phyloP scores from a whole-genome alignment of 176 grass and related monocot species.

The Coix lacrymajobi region DNA sequence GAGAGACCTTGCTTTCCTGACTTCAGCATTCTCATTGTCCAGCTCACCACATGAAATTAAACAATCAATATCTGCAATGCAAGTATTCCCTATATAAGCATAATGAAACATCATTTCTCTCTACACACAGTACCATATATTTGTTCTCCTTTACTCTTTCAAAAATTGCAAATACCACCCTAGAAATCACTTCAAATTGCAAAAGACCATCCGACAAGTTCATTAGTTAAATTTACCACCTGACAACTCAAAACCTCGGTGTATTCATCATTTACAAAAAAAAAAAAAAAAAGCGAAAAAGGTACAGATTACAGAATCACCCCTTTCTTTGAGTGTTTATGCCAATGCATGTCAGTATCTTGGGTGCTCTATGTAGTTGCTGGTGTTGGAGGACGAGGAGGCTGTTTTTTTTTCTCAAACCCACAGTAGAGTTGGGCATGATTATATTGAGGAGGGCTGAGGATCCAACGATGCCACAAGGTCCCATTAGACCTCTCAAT shows the following conservation, averaged over 20 bases:
- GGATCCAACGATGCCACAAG: background rate
- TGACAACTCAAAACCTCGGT: background rate
- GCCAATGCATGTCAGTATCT: background rate
- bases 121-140: background rate
- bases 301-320: background rate
- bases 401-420: background rate
- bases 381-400: background rate
- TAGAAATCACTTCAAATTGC: background rate
- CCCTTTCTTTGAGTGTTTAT: background rate
- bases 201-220: background rate
- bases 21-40: slow-evolving; percentile 61
- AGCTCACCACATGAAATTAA: slow-evolving; percentile 67
- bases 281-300: background rate
- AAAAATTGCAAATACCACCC: background rate
- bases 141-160: background rate
- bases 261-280: background rate
- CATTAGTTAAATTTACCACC: background rate
- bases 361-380: background rate
- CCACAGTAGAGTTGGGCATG: background rate
- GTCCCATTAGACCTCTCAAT: background rate
- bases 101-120: background rate
- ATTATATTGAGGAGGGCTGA: background rate
- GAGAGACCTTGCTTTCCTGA: slow-evolving; percentile 78
- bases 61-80: slow-evolving; percentile 77
- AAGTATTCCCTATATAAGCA: slow-evolving; percentile 28